phyloP scores from a whole-genome alignment of 2,329 filamentous ascomycete species.

The Phaeomoniella chlamydospora region DNA sequence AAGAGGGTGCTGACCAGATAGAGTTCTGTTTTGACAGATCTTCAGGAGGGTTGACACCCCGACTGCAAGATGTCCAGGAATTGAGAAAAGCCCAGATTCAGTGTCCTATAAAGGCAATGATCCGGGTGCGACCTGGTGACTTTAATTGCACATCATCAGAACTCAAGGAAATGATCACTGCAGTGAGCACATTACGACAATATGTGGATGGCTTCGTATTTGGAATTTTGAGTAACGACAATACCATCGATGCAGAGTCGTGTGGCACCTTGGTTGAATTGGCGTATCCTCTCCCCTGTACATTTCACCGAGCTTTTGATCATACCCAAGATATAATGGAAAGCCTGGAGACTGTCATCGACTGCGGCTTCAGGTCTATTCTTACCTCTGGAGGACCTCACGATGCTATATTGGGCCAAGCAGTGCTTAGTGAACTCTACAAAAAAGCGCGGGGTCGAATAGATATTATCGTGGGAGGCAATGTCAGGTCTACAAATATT shows the following conservation, averaged over 20 bases:
- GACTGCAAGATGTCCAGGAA: not conserved
- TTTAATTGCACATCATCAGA: not conserved
- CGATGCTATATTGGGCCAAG: not conserved
- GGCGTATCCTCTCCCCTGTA: not conserved
- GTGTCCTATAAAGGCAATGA: not conserved
- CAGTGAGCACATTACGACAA: not conserved
- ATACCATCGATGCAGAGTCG: not conserved
- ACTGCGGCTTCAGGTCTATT: not conserved
- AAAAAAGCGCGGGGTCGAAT: not conserved
- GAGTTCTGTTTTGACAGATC: not conserved
- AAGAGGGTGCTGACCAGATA: not conserved
- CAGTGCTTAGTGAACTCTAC: not conserved
- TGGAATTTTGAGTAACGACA: not conserved
- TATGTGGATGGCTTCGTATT: slow-evolving; percentile 1
- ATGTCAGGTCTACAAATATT: not conserved
- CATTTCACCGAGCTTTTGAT: slow-evolving; percentile 2
- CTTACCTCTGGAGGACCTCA: not conserved
- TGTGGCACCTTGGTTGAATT: not conserved
- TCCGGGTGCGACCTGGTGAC: not conserved
- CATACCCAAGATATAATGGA: not conserved
- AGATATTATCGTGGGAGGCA: slow-evolving; percentile 1
- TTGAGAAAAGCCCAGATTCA: not conserved
- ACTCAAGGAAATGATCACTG: not conserved
- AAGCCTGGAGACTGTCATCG: not conserved
- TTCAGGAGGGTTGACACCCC: not conserved